phyloP scores from a whole-genome alignment of 352 stramenopile genomes.

The Blastocystis sp. region DNA sequence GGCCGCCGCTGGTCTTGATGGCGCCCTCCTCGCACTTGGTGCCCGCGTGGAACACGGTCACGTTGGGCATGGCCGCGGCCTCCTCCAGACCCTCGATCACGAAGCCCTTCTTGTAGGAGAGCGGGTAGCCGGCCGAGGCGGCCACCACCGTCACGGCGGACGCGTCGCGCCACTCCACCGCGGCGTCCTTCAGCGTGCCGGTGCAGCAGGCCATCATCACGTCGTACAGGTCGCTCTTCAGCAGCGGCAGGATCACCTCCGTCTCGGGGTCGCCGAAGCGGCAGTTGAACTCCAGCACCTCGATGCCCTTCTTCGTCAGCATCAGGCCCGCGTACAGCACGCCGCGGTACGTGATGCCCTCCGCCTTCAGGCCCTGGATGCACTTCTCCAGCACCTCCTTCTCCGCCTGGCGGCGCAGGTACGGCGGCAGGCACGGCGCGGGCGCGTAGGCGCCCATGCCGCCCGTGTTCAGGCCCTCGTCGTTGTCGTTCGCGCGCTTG shows the following conservation, averaged over 20 bases:
- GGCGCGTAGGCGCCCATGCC: slow-evolving; percentile 98
- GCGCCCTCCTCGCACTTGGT: slow-evolving; percentile 79
- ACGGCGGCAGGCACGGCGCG: slow-evolving; percentile 88
- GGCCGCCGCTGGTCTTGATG: slow-evolving; percentile 87
- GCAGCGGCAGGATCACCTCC: slow-evolving; percentile 92
- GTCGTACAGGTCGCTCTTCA: slow-evolving; percentile 92
- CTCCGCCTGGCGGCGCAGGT: slow-evolving; percentile 87
- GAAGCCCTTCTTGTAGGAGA: slow-evolving; percentile 94
- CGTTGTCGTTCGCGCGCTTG: slow-evolving; percentile 94
- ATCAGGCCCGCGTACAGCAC: slow-evolving; percentile 99
- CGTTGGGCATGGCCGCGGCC: slow-evolving; percentile 79
- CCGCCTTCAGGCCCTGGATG: slow-evolving; percentile 83
- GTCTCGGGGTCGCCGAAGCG: slow-evolving; percentile 98
- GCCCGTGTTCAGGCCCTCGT: slow-evolving; percentile 94
- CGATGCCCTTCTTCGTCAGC: slow-evolving; percentile 80
- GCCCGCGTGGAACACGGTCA: slow-evolving; percentile 98
- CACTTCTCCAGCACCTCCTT: slow-evolving; percentile 75
- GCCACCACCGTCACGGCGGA: slow-evolving; percentile 90
- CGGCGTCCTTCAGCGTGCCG: slow-evolving; percentile 78
- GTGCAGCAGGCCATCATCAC: slow-evolving; percentile 90
- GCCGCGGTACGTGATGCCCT: slow-evolving; percentile 94
- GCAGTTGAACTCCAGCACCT: slow-evolving; percentile 99
- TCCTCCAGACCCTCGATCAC: slow-evolving; percentile 85
- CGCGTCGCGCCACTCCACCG: slow-evolving; percentile 82
- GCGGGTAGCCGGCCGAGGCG: slow-evolving; percentile 93